Evolutionary conservation across 1,284 basidiomycete genomes (phyloP), one percentile per base, ranked within the genome.

Genomic region (Phylloboletellus chloephorus): DNA sequence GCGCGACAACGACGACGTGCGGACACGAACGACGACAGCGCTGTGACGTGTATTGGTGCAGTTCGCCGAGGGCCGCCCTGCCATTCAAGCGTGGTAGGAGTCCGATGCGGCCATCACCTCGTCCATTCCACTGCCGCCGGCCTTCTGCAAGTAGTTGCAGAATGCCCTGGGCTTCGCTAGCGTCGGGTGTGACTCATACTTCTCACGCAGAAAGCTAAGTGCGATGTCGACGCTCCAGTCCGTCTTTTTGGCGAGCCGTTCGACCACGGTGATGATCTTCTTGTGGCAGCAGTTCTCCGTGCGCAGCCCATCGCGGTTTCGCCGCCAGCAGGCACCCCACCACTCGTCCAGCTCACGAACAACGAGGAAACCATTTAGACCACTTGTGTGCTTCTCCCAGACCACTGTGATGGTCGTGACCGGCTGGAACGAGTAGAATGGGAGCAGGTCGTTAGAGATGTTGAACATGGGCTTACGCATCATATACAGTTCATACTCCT

Each of bases 301-400:
- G 39, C 41, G 46, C 17, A 54, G 35, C 2, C 40, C n/a, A 7
- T 38, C 30, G 22, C 41, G 12, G 34, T 53, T 52, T 7, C 33
- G 7, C 12, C 4, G 1, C 47, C 52, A 54, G 31, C 37, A 43
- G 37, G 52, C 47, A 25, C 41, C 19, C 47, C 52, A 53, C 2
- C 9, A 7, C 33, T 53, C 50, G 3, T 1, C 15, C 4, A 54
- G 46, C 17, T 53, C 49, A 8, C 24, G 5, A 8, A 41, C 42
- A 5, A 41, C 47, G 3, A 54, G 44, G 36, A 23, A 32, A 1
- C 42, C 50, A 19, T 39, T 28, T 22, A 51, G 5, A 10, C 51
- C 47, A 4, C 35, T 21, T 1, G 48, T 29, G 7, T 48, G 15
- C 19, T 54, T 47, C 24, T 31, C 38, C 50, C 48, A 53, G 28